Base-by-base conservation (phyloP, 2,329 filamentous ascomycete species). In the Stagonosporopsis tanaceti region DNA sequence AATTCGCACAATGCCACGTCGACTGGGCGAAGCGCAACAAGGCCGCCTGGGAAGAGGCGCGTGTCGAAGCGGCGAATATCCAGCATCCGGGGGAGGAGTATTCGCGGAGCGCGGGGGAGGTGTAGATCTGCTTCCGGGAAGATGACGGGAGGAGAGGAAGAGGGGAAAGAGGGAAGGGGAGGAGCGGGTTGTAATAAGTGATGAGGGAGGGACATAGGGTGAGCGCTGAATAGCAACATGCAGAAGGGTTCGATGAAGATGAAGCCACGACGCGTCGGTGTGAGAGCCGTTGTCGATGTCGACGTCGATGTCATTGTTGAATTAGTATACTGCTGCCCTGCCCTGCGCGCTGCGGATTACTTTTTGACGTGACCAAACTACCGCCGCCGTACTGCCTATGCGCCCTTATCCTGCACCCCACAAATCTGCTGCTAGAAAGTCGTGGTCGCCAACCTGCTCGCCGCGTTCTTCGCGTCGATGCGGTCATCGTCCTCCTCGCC, bases 401-500 rank as follows among this genome's bases (percentile, higher is more conserved):
- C n/a, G 7, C 1, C 41, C 22, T 40, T 8, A 15, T 20, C 15
- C 41, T 44, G 15, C n/a, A 12, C n/a, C 15, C 15, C 24, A 30
- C 60, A 54, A 47, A 60, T 17, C 20, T 59, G 40, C 50, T 51
- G 41, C 62, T 80, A 98, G 77, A 97, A 97, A 17, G 94, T 97
- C 81, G 93, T 97, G 65, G 93, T 91, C 45, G 94, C 95, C 80
- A 99, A 81, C 72, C 95, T 86, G 78, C 92, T 97, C 34, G 95
- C 95, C 50, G 95, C 95, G 79, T 98, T 99, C 77, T 91, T 87
- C 39, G 95, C 95, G 83, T 99, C 95, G 58, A 99, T 88, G 52
- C 93, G 86, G 77, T 99, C 95, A 70, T 97, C 93, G 69, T 97
- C 94, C 71, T 96, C 92, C 71, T 94, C 91, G 60, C 90, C 77